phyloP scores from a whole-genome alignment of 176 grass and related monocot species.

The Lolium perenne region DNA sequence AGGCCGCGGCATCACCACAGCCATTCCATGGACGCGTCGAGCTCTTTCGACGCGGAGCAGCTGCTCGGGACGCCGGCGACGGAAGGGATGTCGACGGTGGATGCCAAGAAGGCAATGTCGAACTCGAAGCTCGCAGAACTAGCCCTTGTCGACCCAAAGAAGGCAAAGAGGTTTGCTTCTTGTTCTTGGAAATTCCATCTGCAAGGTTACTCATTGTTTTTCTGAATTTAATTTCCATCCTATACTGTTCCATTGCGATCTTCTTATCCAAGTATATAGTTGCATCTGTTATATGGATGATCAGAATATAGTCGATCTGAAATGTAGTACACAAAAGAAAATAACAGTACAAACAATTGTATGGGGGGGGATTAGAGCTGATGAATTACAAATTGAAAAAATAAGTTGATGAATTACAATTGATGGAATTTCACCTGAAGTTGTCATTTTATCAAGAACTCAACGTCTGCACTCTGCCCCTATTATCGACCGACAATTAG shows the following conservation, averaged over 20 bases:
- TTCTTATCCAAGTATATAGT: not conserved
- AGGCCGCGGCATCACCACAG: conserved; percentile 73
- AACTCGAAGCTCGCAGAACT: conserved; percentile 80
- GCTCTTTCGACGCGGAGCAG: conserved; percentile 53
- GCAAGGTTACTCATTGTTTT: not conserved
- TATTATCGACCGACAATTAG: not conserved
- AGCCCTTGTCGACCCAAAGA: conserved; percentile 75
- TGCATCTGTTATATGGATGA: not conserved
- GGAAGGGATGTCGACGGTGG: conserved; percentile 49
- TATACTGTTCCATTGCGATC: not conserved
- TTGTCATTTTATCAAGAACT: not conserved
- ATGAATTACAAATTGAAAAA: not conserved
- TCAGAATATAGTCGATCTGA: not conserved
- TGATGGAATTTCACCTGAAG: not conserved
- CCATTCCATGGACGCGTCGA: conserved; percentile 68
- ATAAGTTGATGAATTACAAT: not conserved
- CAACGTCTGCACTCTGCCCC: not conserved
- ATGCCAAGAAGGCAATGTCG: conserved; percentile 70
- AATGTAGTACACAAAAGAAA: not conserved
- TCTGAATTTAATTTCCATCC: conserved; percentile 19
- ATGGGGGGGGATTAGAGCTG: not conserved
- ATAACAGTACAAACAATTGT: not conserved
- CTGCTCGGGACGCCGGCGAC: conserved; percentile 49
- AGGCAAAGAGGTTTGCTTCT: conserved; percentile 71
- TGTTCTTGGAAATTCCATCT: not conserved